Evolutionary conservation across 2,329 filamentous ascomycete genomes (phyloP).

Genomic region (Neoarthrinium moseri): DNA sequence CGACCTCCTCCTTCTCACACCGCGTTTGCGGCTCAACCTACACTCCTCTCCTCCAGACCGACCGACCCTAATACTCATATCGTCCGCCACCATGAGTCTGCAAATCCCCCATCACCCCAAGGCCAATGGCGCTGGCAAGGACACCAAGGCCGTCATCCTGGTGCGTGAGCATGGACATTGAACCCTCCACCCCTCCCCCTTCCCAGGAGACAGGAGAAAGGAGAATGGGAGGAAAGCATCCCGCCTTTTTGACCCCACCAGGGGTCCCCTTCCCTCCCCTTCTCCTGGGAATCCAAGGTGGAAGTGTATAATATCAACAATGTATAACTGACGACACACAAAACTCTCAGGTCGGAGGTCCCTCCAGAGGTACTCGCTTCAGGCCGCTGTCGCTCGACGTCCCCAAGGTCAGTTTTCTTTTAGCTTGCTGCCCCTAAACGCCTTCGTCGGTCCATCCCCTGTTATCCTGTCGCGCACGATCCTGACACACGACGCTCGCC

Average conservation of each 20-base stretch:
- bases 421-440: not conserved
- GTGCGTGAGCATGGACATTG: slow-evolving; percentile 47
- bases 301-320: not conserved
- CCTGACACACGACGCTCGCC: not conserved
- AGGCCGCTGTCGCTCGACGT: slow-evolving; percentile 92
- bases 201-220: no score
- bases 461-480: no score
- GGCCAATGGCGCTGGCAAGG: slow-evolving; percentile 49
- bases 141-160: slow-evolving; percentile 93
- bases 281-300: no score
- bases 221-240: no score
- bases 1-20: not conserved
- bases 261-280: slow-evolving; percentile 11
- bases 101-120: slow-evolving; percentile 55
- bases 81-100: slow-evolving; percentile 44
- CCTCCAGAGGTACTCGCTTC: slow-evolving; percentile 93
- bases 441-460: no score
- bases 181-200: slow-evolving; percentile 3
- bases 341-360: slow-evolving; percentile 75
- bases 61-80: not conserved
- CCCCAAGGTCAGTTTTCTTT: slow-evolving; percentile 70
- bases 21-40: no score
- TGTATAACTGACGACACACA: slow-evolving; percentile 4
- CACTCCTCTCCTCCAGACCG: not conserved
- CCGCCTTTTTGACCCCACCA: slow-evolving; percentile 18